Evolutionary conservation across 1,139 yeast species (phyloP).

Genomic region (Blastobotrys illinoisensis): DNA sequence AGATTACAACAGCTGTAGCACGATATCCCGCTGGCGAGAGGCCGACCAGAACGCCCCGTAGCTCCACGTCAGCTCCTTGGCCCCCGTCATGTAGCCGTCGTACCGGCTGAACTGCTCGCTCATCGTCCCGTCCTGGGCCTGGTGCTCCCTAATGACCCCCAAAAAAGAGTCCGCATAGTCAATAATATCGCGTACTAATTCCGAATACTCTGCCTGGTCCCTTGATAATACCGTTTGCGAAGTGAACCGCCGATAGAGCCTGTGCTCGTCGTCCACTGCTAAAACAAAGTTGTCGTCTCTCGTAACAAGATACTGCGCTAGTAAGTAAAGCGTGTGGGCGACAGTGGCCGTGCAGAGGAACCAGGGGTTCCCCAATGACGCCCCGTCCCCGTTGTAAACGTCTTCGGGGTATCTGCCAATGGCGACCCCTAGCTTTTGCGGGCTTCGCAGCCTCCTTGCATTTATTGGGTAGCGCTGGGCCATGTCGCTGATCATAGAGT

Average conservation of each 20-base stretch:
- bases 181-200: conserved; percentile 18
- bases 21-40: conserved; percentile 36
- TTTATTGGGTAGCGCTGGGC: conserved; percentile 70
- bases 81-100: conserved; percentile 86
- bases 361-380: conserved; percentile 91
- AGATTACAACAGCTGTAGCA: not conserved
- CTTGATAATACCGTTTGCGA: conserved; percentile 2
- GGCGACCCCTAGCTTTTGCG: conserved; percentile 38
- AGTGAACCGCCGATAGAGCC: conserved; percentile 2
- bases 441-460: conserved; percentile 36
- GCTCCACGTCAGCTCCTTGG: conserved; percentile 85
- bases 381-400: conserved; percentile 71
- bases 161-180: conserved; percentile 71
- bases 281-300: conserved; percentile 27
- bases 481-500: conserved; percentile 46
- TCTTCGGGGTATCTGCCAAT: conserved; percentile 95
- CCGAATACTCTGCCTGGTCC: conserved; percentile 15
- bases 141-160: conserved; percentile 65
- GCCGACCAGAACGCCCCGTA: conserved; percentile 76
- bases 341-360: conserved; percentile 82
- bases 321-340: conserved; percentile 47
- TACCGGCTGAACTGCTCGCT: conserved; percentile 84
- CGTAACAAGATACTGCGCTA: conserved; percentile 35
- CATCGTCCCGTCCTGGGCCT: conserved; percentile 60
- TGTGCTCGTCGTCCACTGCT: not conserved